phyloP scores from a whole-genome alignment of 176 grass and related monocot genomes.

The Oryza officinalis region DNA sequence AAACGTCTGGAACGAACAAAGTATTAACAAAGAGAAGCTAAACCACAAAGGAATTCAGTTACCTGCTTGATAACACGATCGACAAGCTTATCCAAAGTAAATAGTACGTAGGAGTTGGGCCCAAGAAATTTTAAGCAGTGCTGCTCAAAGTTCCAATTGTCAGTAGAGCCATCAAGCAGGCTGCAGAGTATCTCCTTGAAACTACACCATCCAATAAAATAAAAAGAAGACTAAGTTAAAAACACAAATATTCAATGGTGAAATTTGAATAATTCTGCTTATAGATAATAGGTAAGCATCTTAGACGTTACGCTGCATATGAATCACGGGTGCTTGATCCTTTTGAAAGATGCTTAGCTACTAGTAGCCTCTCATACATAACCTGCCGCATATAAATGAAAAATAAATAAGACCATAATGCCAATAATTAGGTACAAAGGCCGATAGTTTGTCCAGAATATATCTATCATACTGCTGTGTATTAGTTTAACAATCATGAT shows the following conservation, averaged over 20 bases:
- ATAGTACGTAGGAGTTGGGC: conserved; percentile 44
- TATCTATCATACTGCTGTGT: background rate
- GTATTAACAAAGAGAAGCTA: background rate
- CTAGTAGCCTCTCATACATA: conserved; percentile 45
- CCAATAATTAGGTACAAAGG: background rate
- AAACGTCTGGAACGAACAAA: background rate
- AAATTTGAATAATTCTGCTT: background rate
- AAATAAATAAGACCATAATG: conserved; percentile 11
- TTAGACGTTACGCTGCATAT: conserved; percentile 43
- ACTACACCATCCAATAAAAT: conserved; percentile 22
- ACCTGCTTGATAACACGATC: conserved; percentile 43
- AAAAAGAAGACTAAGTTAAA: background rate
- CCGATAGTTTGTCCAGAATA: conserved; percentile 5
- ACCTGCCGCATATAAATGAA: conserved; percentile 19
- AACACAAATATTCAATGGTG: conserved; percentile 1
- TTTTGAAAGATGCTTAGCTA: conserved; percentile 20
- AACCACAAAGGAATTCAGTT: background rate
- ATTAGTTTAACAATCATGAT: background rate
- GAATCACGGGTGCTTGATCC: conserved; percentile 12
- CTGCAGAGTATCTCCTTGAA: conserved; percentile 38
- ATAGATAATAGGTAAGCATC: conserved; percentile 16
- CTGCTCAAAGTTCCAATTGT: conserved; percentile 42
- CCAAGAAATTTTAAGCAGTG: conserved; percentile 44
- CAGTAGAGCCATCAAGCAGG: conserved; percentile 28
- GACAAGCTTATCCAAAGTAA: conserved; percentile 52